phyloP scores from a whole-genome alignment of 2,329 filamentous ascomycete genomes.

The Apiospora kogelbergensis region DNA sequence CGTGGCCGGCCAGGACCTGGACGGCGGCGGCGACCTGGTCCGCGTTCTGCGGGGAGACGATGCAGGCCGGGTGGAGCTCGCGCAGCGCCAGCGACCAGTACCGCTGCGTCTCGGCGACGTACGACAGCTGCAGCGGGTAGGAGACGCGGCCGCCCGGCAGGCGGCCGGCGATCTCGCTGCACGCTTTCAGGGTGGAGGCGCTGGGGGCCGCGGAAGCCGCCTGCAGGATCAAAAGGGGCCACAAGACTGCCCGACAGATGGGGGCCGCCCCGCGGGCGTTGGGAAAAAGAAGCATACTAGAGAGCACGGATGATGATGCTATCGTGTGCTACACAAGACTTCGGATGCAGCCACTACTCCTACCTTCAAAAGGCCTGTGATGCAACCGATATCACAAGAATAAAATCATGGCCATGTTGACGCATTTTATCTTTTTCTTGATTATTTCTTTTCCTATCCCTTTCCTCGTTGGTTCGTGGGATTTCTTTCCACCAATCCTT shows the following conservation, averaged over 20 bases:
- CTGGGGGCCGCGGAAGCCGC: background rate
- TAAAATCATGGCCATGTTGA: background rate
- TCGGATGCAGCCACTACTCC: background rate
- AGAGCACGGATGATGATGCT: background rate
- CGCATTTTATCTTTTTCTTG: background rate
- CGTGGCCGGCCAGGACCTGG: constrained; percentile 28
- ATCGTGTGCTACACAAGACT: background rate
- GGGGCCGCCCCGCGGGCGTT: background rate
- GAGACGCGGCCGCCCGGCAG: constrained; percentile 13
- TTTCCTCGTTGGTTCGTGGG: background rate
- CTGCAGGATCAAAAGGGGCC: background rate
- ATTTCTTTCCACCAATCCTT: too few relatives aligned
- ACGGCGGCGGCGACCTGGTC: constrained; percentile 34
- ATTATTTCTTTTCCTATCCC: background rate
- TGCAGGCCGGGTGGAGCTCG: constrained; percentile 34
- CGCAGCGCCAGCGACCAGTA: constrained; percentile 36
- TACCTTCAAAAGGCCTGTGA: background rate
- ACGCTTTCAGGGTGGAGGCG: constrained; percentile 15
- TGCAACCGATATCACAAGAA: background rate
- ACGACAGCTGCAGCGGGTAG: constrained; percentile 10
- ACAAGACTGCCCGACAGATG: background rate
- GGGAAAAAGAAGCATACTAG: background rate
- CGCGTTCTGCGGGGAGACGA: constrained; percentile 32
- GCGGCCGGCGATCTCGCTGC: constrained; percentile 14
- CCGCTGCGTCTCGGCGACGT: constrained; percentile 11